Conservation (phyloP, 257 asterid species). For the Agastache rugosa region DNA sequence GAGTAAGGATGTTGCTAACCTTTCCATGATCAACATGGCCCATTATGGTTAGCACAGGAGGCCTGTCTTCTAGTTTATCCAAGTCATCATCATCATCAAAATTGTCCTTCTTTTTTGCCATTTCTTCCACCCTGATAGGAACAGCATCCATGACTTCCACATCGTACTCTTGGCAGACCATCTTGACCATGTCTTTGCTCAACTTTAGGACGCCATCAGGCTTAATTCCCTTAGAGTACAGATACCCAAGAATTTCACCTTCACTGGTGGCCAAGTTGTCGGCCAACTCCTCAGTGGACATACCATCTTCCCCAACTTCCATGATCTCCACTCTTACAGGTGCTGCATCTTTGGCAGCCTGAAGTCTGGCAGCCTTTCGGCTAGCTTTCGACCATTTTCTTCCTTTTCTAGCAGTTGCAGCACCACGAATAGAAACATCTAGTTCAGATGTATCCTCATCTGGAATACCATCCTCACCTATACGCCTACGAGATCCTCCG, state of each 20-base stretch:
- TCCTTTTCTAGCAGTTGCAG: conserved; percentile 73
- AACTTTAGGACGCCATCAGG: conserved; percentile 96
- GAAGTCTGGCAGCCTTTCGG: conserved; percentile 92
- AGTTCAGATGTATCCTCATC: conserved; percentile 80
- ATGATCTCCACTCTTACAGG: conserved; percentile 88
- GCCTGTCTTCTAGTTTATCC: conserved; percentile 83
- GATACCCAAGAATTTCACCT: conserved; percentile 86
- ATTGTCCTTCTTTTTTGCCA: conserved; percentile 92
- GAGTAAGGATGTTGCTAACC: conserved; percentile 50
- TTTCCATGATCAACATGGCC: conserved; percentile 99
- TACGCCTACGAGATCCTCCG: conserved; percentile 73
- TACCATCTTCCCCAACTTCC: conserved; percentile 95
- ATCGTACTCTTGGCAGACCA: conserved; percentile 85
- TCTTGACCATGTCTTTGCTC: conserved; percentile 95
- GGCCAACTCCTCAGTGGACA: conserved; percentile 90
- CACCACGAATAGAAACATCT: conserved; percentile 76
- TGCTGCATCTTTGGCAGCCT: conserved; percentile 92
- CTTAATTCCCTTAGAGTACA: conserved; percentile 85
- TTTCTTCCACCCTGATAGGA: conserved; percentile 72
- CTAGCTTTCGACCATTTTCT: conserved; percentile 99
- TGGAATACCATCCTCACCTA: conserved; percentile 45
- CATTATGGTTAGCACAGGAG: conserved; percentile 97
- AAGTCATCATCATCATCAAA: conserved; percentile 88
- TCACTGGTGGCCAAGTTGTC: conserved; percentile 82
- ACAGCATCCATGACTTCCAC: conserved; percentile 94